Evolutionary conservation across 1,139 yeast species (phyloP).

Genomic region (Candida tetrigidarum): DNA sequence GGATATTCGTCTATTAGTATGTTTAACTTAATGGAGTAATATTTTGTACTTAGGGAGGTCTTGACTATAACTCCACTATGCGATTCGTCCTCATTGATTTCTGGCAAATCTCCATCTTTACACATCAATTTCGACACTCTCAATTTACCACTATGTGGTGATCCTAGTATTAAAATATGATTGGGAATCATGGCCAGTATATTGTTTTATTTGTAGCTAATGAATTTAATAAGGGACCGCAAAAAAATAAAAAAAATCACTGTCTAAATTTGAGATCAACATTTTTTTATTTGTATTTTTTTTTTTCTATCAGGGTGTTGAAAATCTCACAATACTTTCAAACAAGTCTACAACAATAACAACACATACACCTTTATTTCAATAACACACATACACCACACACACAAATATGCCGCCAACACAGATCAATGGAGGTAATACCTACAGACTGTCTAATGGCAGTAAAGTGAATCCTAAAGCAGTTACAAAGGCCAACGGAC

Average conservation of each 20-base stretch:
- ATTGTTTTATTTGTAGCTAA: no score
- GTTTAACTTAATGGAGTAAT: conserved; percentile 33
- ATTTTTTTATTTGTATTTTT: neutral
- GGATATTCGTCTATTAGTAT: conserved; percentile 47
- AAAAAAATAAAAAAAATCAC: no score
- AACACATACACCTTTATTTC: neutral
- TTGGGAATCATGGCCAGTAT: conserved; percentile 29
- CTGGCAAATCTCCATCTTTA: conserved; percentile 15
- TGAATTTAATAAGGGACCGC: no score
- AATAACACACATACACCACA: neutral
- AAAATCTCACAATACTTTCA: neutral
- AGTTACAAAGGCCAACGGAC: conserved; percentile 4
- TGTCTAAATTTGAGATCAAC: conserved; percentile 1
- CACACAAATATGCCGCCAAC: conserved; percentile 12
- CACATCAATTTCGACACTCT: conserved; percentile 28
- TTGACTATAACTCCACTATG: conserved; percentile 45
- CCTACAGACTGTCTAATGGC: neutral
- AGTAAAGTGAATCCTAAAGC: neutral
- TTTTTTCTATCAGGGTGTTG: neutral
- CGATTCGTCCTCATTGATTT: conserved; percentile 19
- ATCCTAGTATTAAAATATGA: conserved; percentile 43
- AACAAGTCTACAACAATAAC: neutral
- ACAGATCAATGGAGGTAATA: conserved; percentile 4
- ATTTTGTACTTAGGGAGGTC: conserved; percentile 34
- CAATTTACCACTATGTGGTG: conserved; percentile 42